Evolutionary conservation across 306 rosid species (phyloP).

Genomic region (Cercis canadensis): DNA sequence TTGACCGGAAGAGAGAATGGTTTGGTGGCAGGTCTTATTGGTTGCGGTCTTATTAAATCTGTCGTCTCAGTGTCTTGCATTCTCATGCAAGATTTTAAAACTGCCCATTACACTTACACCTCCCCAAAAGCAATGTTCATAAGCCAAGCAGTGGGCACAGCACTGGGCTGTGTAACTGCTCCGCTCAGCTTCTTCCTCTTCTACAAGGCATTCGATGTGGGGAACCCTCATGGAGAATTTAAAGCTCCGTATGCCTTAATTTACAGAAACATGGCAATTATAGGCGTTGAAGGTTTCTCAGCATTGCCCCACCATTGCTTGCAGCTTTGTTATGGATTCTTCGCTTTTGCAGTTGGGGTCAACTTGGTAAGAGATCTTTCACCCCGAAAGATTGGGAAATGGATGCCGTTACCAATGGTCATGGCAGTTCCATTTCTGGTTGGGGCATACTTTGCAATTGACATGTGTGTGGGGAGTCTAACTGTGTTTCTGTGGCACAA

Average conservation of each 20-base stretch:
- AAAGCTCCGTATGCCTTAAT: conserved; percentile 89
- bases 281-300: conserved; percentile 56
- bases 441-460: conserved; percentile 88
- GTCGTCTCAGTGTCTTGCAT: conserved; percentile 77
- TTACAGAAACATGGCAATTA: conserved; percentile 51
- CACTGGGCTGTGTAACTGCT: conserved; percentile 69
- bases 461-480: conserved; percentile 75
- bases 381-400: conserved; percentile 72
- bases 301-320: conserved; percentile 86
- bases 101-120: conserved; percentile 79
- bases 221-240: conserved; percentile 82
- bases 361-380: conserved; percentile 51
- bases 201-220: conserved; percentile 56
- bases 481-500: conserved; percentile 71
- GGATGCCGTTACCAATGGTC: conserved; percentile 94
- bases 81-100: conserved; percentile 93
- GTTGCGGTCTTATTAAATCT: conserved; percentile 79
- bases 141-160: conserved; percentile 78
- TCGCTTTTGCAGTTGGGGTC: conserved; percentile 44
- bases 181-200: conserved; percentile 88
- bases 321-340: conserved; percentile 59
- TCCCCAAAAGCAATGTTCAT: conserved; percentile 93
- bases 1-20: conserved; percentile 47
- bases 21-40: conserved; percentile 64
- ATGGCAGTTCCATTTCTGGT: conserved; percentile 94